A percentile compares a stretch with the other conserved stretches of the same genome.
phyloP scores from a whole-genome alignment of 169 alveolate genomes.

The Plasmodium falciparum region DNA sequence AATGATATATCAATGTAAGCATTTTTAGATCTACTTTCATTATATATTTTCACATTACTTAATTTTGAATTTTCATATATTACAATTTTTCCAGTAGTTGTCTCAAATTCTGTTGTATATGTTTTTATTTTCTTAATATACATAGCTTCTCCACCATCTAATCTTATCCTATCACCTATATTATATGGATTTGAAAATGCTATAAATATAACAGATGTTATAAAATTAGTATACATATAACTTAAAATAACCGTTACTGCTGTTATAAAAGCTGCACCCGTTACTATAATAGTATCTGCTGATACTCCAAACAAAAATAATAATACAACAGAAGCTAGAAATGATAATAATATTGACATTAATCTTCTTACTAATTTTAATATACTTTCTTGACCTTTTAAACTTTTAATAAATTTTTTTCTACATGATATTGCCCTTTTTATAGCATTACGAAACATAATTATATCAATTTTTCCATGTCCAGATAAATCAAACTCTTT shows the following conservation, averaged over 20 bases:
- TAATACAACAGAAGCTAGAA: constrained; percentile 83
- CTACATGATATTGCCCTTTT: constrained; percentile 80
- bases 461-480: constrained; percentile 84
- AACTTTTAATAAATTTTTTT: constrained; percentile 83
- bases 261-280: constrained; percentile 92
- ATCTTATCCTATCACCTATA: constrained; percentile 89
- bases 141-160: constrained; percentile 88
- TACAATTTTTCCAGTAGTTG: constrained; percentile 86
- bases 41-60: constrained; percentile 87
- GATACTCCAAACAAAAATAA: constrained; percentile 88
- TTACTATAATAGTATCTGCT: constrained; percentile 89
- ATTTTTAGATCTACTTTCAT: constrained; percentile 88
- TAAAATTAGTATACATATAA: constrained; percentile 89
- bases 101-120: constrained; percentile 89
- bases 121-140: constrained; percentile 88
- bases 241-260: constrained; percentile 89
- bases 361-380: constrained; percentile 86
- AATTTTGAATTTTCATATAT: constrained; percentile 88
- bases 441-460: constrained; percentile 83
- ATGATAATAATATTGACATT: constrained; percentile 86
- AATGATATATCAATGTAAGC: constrained; percentile 85
- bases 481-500: constrained; percentile 85
- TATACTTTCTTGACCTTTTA: constrained; percentile 89
- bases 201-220: constrained; percentile 90
- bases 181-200: constrained; percentile 91